Conservation (phyloP, 768 basidiomycete genomes). For the Dacryopinax primogenitus region DNA sequence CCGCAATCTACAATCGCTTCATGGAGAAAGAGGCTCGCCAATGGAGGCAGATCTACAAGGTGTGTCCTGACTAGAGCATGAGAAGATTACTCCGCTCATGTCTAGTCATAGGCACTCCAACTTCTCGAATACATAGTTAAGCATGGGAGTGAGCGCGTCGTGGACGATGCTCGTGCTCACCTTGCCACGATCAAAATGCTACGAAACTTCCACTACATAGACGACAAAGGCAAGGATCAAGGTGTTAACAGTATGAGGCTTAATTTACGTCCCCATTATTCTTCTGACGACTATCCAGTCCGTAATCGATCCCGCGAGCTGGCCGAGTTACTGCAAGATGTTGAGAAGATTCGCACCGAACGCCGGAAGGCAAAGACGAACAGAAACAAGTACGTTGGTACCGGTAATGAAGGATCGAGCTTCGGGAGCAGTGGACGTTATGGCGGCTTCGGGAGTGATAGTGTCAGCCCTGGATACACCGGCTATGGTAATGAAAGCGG, state of each 20-base stretch:
- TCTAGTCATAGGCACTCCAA: constrained; percentile 58
- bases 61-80: constrained; percentile 21
- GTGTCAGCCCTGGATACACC: constrained; percentile 22
- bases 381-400: constrained; percentile 77
- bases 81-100: not conserved
- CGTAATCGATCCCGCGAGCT: constrained; percentile 89
- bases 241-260: constrained; percentile 73
- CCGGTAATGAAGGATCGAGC: constrained; percentile 66
- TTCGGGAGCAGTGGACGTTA: constrained; percentile 48
- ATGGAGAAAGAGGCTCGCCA: constrained; percentile 98
- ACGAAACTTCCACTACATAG: constrained; percentile 93
- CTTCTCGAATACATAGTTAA: constrained; percentile 92
- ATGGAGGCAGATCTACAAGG: constrained; percentile 99
- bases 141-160: constrained; percentile 92
- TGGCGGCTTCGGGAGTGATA: constrained; percentile 59
- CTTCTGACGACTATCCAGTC: constrained; percentile 38
- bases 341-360: constrained; percentile 79
- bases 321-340: constrained; percentile 79
- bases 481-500: constrained; percentile 19
- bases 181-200: constrained; percentile 95
- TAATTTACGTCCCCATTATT: not conserved
- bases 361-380: constrained; percentile 86
- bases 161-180: constrained; percentile 93
- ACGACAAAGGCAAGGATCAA: constrained; percentile 97
- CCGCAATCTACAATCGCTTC: constrained; percentile 83